Conservation (phyloP, 73 alveolate species). For the Durusdinium trenchii region DNA sequence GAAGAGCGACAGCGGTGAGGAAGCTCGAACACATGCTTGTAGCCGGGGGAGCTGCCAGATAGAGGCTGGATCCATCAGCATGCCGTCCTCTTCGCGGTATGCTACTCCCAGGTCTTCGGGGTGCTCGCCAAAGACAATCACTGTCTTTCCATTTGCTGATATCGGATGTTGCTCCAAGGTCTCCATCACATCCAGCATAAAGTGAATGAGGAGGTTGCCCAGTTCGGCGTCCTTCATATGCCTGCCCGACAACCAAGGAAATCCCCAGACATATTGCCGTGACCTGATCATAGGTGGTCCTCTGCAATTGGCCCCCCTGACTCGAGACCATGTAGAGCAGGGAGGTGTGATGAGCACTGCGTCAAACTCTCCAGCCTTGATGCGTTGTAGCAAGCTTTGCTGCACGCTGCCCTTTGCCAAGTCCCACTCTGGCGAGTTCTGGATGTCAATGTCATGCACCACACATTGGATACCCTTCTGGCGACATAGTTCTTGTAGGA, state of each 20-base stretch:
- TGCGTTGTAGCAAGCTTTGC: neutral
- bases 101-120: slow-evolving; percentile 37
- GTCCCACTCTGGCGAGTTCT: neutral
- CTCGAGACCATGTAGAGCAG: neutral
- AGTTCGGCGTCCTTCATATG: neutral
- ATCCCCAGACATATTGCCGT: neutral
- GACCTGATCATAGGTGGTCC: slow-evolving; percentile 18
- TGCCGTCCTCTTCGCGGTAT: slow-evolving; percentile 8
- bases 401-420: neutral
- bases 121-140: slow-evolving; percentile 19
- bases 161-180: neutral
- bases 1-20: neutral
- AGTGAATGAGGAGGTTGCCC: neutral
- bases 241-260: neutral
- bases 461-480: neutral
- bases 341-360: neutral
- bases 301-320: neutral
- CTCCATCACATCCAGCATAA: neutral
- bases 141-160: neutral
- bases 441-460: neutral
- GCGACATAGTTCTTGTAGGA: neutral
- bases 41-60: neutral
- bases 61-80: neutral
- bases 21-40: neutral
- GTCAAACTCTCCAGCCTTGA: neutral